Conservation (phyloP, 164 flowering plant species). For the Kingdonia uniflora region DNA sequence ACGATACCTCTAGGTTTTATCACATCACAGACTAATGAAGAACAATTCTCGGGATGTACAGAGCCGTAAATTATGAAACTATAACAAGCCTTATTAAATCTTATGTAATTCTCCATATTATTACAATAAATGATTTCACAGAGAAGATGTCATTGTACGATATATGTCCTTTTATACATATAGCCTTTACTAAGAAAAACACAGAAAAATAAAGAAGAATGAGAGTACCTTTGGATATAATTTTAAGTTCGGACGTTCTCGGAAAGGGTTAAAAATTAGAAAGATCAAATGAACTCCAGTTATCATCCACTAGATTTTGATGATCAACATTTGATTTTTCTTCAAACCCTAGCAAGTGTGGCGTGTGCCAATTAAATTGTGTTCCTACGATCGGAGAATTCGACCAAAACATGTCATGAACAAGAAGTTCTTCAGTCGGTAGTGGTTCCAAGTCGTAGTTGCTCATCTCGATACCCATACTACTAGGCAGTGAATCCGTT, state of each 20-base stretch:
- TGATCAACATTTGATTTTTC: conserved; percentile 5
- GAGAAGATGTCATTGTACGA: not conserved
- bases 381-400: conserved; percentile 6
- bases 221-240: not conserved
- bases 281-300: conserved; percentile 16
- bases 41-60: too few species aligned
- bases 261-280: conserved; percentile 11
- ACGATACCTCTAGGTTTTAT: too few species aligned
- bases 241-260: conserved; percentile 3
- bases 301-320: conserved; percentile 8
- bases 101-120: too few species aligned
- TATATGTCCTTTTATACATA: conserved; percentile 3
- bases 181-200: not conserved
- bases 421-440: conserved; percentile 20
- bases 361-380: conserved; percentile 7
- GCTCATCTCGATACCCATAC: not conserved
- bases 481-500: not conserved
- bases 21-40: too few species aligned
- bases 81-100: too few species aligned
- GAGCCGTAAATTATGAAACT: too few species aligned
- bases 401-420: conserved; percentile 13
- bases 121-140: too few species aligned
- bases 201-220: not conserved
- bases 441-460: conserved; percentile 26
- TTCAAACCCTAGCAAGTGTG: conserved; percentile 10